Conservation (phyloP, 495 filamentous ascomycete species). For the Daldinia loculata region DNA sequence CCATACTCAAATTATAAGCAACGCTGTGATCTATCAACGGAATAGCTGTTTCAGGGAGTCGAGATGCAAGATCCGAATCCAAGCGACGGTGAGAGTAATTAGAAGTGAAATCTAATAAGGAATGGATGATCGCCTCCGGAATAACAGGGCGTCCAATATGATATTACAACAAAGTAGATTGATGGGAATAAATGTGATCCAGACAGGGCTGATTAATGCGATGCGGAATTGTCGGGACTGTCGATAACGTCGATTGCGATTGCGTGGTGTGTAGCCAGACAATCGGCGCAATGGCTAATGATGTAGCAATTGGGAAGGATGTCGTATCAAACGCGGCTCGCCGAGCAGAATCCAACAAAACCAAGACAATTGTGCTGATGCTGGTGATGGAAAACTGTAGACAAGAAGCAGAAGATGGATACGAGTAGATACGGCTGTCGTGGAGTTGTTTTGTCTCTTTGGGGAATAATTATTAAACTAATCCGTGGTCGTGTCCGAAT, state of each 20-base stretch:
- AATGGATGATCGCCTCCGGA: constrained; percentile 46
- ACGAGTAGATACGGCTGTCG: constrained; percentile 34
- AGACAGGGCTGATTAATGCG: constrained; percentile 42
- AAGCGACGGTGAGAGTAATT: constrained; percentile 28
- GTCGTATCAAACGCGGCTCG: constrained; percentile 48
- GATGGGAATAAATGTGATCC: constrained; percentile 29
- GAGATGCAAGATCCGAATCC: constrained; percentile 27
- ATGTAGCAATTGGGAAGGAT: constrained; percentile 42
- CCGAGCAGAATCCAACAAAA: constrained; percentile 36
- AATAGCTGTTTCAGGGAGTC: constrained; percentile 28
- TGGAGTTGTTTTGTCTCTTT: constrained; percentile 20
- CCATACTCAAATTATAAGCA: constrained; percentile 75
- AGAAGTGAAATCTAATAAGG: constrained; percentile 48
- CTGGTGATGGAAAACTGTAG: constrained; percentile 38
- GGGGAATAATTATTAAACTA: constrained; percentile 39
- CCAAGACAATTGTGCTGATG: constrained; percentile 28
- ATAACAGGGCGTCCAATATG: constrained; percentile 40
- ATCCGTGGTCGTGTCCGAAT: constrained; percentile 41
- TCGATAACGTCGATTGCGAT: constrained; percentile 19
- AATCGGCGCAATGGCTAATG: constrained; percentile 30
- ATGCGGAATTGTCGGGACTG: constrained; percentile 23
- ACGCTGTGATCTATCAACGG: constrained; percentile 27
- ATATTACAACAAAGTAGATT: constrained; percentile 47
- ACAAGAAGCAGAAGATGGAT: constrained; percentile 47
- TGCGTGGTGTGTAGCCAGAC: constrained; percentile 15